Evolutionary conservation across 2,329 filamentous ascomycete genomes (phyloP).

Genomic region (Fusarium coffeatum): DNA sequence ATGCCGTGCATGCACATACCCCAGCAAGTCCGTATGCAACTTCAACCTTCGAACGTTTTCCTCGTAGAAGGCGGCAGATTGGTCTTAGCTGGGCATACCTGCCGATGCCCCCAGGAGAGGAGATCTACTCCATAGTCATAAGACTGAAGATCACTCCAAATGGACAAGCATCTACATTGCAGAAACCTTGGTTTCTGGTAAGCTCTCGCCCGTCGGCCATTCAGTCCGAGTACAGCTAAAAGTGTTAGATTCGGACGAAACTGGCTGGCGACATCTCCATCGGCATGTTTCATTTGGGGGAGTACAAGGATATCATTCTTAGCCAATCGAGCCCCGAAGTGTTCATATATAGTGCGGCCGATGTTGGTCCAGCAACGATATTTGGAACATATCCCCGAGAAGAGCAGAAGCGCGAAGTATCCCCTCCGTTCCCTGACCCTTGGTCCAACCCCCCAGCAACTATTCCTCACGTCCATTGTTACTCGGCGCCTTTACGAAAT

Average conservation of each 20-base stretch:
- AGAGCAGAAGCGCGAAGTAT: background rate
- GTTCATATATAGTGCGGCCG: slow-evolving; percentile 8
- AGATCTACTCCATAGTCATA: slow-evolving; percentile 3
- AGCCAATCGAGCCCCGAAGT: slow-evolving; percentile 12
- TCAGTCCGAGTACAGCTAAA: background rate
- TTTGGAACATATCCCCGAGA: slow-evolving; percentile 18
- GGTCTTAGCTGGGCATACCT: background rate
- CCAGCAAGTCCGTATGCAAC: background rate
- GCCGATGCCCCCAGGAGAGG: slow-evolving; percentile 10
- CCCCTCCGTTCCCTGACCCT: background rate
- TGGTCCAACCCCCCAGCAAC: background rate
- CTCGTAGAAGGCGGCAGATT: background rate
- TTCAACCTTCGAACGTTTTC: background rate
- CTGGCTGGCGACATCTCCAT: slow-evolving; percentile 14
- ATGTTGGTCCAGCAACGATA: slow-evolving; percentile 19
- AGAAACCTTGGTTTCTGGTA: slow-evolving; percentile 22
- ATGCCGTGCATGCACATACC: slow-evolving; percentile 17
- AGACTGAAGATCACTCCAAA: background rate
- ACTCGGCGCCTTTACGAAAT: background rate
- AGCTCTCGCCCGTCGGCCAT: fast-evolving
- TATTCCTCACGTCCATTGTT: background rate
- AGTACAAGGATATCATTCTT: slow-evolving; percentile 8
- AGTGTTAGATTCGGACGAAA: slow-evolving; percentile 9
- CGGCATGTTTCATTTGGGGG: slow-evolving; percentile 1
- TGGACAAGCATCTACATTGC: slow-evolving; percentile 1